Percentiles rank a stretch among this genome's conserved stretches.
Evolutionary conservation across 495 filamentous ascomycete genomes (phyloP).

Genomic region (Penicillium canescens): DNA sequence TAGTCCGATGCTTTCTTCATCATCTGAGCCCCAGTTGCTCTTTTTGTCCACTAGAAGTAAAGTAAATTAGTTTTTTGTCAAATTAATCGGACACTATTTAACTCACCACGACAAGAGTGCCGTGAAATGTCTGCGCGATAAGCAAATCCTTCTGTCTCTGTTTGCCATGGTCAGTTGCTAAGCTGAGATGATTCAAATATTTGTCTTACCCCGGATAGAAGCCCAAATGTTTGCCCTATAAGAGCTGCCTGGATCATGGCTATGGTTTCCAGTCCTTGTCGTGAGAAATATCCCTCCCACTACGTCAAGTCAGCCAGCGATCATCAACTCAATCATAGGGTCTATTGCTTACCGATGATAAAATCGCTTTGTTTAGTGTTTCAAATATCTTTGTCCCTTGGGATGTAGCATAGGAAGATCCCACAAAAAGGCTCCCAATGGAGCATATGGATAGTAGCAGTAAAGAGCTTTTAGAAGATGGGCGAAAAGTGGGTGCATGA

Average conservation of each 20-base stretch:
- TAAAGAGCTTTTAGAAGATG: conserved; percentile 19
- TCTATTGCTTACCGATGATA: conserved; percentile 23
- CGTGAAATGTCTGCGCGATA: conserved; percentile 33
- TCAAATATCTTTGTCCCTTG: conserved; percentile 33
- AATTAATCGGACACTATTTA: no score
- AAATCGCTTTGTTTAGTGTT: conserved; percentile 32
- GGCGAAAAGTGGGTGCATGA: conserved; percentile 32
- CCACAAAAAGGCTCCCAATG: conserved; percentile 32
- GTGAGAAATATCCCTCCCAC: conserved; percentile 20
- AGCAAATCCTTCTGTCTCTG: conserved; percentile 25
- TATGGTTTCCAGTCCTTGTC: conserved; percentile 10
- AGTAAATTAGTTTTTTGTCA: no score
- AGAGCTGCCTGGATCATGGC: conserved; percentile 34
- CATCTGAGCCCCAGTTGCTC: no score
- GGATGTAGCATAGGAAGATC: conserved; percentile 21
- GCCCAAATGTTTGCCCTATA: conserved; percentile 39
- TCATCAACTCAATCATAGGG: background rate
- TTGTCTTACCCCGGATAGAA: conserved; percentile 29
- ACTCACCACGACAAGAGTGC: conserved; percentile 28
- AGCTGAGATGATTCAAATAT: no score
- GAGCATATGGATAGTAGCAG: conserved; percentile 25
- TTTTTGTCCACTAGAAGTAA: background rate
- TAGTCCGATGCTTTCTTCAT: no score
- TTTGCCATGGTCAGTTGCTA: background rate
- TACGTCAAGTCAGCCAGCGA: background rate